Evolutionary conservation across 73 alveolate species (phyloP).

Genomic region (Tetrahymena elliotti): DNA sequence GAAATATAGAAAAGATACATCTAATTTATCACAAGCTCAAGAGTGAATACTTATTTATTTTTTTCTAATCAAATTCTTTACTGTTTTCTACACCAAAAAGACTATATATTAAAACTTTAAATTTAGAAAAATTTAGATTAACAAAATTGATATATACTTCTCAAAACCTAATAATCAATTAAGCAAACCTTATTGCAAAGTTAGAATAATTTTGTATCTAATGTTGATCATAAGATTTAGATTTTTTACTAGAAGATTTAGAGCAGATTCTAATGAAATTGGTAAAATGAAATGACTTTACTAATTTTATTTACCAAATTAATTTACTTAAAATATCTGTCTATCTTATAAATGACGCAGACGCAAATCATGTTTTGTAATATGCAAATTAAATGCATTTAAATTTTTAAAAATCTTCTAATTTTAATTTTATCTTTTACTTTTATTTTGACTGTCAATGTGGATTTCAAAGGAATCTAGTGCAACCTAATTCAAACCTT

Average conservation of each 20-base stretch:
- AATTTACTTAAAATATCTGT: neutral
- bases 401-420: neutral
- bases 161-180: neutral
- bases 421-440: neutral
- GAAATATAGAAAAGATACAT: neutral
- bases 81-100: neutral
- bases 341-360: neutral
- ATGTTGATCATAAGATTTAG: neutral
- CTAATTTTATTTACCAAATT: neutral
- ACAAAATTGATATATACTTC: neutral
- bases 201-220: neutral
- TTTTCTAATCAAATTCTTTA: neutral
- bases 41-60: neutral
- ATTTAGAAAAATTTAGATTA: neutral
- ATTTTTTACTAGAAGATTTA: neutral
- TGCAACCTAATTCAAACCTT: neutral
- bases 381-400: neutral
- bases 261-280: neutral
- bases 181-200: neutral
- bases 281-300: neutral
- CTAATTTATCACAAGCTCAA: neutral
- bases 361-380: neutral
- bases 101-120: too few species aligned
- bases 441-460: neutral
- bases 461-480: neutral